Conservation (phyloP, 192 early-diverging fungal genomes). For the Backusella sp. region DNA sequence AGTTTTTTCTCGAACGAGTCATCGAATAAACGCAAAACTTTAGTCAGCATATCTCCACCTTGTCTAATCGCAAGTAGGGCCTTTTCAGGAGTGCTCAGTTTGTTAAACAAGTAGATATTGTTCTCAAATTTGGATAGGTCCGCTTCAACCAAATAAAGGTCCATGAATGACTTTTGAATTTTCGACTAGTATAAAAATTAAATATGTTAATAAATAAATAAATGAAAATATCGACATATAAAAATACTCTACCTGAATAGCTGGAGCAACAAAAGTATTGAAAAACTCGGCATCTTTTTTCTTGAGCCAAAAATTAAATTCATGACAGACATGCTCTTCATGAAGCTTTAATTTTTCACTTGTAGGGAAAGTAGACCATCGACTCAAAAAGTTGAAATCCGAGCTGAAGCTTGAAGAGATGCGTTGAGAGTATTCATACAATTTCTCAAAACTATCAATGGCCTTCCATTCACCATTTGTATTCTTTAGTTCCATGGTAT, state of each 20-base stretch:
- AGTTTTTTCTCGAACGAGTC: neutral
- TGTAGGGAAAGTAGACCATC: slow-evolving; percentile 32
- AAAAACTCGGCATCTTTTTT: slow-evolving; percentile 46
- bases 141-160: slow-evolving; percentile 39
- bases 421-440: slow-evolving; percentile 12
- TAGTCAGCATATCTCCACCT: slow-evolving; percentile 12
- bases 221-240: neutral
- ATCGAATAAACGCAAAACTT: slow-evolving; percentile 34
- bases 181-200: slow-evolving; percentile 39
- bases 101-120: slow-evolving; percentile 26
- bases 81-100: slow-evolving; percentile 40
- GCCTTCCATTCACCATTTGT: slow-evolving; percentile 21
- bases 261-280: slow-evolving; percentile 31
- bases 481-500: neutral
- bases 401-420: neutral
- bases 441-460: slow-evolving; percentile 23
- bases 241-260: slow-evolving; percentile 40
- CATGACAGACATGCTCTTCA: slow-evolving; percentile 40
- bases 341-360: slow-evolving; percentile 37
- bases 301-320: slow-evolving; percentile 49
- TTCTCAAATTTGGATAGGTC: slow-evolving; percentile 32
- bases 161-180: slow-evolving; percentile 45
- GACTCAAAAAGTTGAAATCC: slow-evolving; percentile 32
- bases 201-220: neutral
- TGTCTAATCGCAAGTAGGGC: slow-evolving; percentile 40